These are phyloP conservation scores for Penicillium thymicola DNA, from an alignment of 2,329 filamentous ascomycete species.

Conservation along the genomic window DNA sequence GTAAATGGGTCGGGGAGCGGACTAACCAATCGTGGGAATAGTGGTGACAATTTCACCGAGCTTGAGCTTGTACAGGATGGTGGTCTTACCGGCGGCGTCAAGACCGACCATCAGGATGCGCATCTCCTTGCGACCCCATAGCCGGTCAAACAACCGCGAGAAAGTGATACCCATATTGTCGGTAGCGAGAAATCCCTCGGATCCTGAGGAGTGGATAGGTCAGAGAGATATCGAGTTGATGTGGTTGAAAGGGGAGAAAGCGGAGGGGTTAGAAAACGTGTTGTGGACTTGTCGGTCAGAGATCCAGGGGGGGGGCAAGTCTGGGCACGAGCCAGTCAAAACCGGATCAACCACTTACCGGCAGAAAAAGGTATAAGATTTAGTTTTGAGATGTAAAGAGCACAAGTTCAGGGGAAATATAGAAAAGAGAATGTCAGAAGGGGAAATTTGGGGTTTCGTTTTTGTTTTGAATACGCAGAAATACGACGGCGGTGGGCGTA, in stretches of 20 bases:
- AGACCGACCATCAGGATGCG: slow-evolving; percentile 99
- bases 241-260: slow-evolving; percentile 13
- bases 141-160: slow-evolving; percentile 92
- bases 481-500: slow-evolving; percentile 38
- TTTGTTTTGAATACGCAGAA: slow-evolving; percentile 35
- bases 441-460: slow-evolving; percentile 20
- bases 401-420: slow-evolving; percentile 12
- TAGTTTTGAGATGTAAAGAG: slow-evolving; percentile 2
- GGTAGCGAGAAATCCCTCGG: slow-evolving; percentile 26
- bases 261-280: slow-evolving; percentile 23
- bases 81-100: slow-evolving; percentile 99
- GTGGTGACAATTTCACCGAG: slow-evolving; percentile 97
- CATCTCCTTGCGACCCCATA: slow-evolving; percentile 99
- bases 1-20: slow-evolving; percentile 7
- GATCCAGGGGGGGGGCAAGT: slow-evolving; percentile 6
- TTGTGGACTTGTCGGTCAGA: slow-evolving; percentile 21
- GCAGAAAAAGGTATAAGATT: slow-evolving; percentile 8
- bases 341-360: slow-evolving; percentile 6
- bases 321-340: slow-evolving; percentile 6
- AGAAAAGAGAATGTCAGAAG: slow-evolving; percentile 12
- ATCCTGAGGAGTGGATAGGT: slow-evolving; percentile 11
- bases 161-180: slow-evolving; percentile 93
- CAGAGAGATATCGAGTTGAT: slow-evolving; percentile 9
- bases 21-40: slow-evolving; percentile 93
- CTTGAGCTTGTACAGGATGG: slow-evolving; percentile 99